These are phyloP conservation scores for Chimonanthus salicifolius DNA, from an alignment of 164 flowering plant species.

Conservation along the genomic window DNA sequence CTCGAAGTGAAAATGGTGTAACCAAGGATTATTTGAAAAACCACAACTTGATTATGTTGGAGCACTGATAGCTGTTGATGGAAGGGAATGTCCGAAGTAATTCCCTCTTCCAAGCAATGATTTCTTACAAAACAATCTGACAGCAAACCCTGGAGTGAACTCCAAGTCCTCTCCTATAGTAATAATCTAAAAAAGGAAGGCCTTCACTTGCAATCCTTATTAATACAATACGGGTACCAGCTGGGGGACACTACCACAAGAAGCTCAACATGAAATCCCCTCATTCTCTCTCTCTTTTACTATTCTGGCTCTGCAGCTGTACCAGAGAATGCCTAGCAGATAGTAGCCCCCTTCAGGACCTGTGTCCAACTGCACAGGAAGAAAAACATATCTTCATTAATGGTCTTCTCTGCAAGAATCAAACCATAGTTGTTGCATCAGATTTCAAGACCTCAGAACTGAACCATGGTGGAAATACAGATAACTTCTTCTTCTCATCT, in stretches of 20 bases:
- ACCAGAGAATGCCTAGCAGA: conserved; percentile 9
- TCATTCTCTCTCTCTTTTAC: not conserved
- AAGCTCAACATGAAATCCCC: conserved; percentile 1
- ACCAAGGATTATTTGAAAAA: not conserved
- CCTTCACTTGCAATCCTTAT: conserved; percentile 1
- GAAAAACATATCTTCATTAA: conserved; percentile 12
- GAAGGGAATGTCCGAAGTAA: not conserved
- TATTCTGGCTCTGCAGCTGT: conserved; percentile 4
- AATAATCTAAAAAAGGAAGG: not conserved
- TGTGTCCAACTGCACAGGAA: conserved; percentile 8
- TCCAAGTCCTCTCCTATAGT: conserved; percentile 10
- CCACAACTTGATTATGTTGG: not conserved
- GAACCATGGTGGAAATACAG: conserved; percentile 17
- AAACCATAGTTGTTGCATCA: conserved; percentile 3
- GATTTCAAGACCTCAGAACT: conserved; percentile 22
- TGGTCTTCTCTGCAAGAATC: conserved; percentile 24
- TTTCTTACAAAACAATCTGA: conserved; percentile 7
- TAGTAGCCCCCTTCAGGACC: conserved; percentile 14
- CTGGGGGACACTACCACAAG: not conserved
- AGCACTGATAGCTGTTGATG: not conserved
- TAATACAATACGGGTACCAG: not conserved
- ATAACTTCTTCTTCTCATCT: conserved; percentile 21
- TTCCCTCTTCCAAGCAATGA: conserved; percentile 12
- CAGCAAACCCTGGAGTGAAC: conserved; percentile 17
- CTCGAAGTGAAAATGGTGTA: too few relatives aligned